These are phyloP conservation scores for Chaetomium cochliodes DNA, from an alignment of 495 filamentous ascomycete species.

Conservation along the genomic window DNA sequence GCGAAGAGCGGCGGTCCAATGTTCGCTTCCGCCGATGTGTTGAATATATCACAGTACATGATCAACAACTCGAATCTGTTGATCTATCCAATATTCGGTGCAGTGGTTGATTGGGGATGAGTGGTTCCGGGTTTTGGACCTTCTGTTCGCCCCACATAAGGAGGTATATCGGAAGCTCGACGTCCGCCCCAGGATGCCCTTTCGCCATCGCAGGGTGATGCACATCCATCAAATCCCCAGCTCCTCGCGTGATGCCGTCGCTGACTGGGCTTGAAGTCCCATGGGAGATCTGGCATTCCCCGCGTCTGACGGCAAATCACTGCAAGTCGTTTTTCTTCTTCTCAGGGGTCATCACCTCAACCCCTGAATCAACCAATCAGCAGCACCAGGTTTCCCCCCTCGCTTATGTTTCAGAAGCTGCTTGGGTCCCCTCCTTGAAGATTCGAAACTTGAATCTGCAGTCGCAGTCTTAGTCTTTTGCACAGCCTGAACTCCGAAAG, in stretches of 20 bases:
- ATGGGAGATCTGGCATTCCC: background rate
- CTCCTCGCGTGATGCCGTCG: background rate
- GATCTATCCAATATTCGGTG: background rate
- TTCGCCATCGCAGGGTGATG: background rate
- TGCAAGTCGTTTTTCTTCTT: background rate
- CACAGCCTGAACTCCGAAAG: conserved; percentile 3
- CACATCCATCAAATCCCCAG: no score
- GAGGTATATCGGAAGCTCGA: background rate
- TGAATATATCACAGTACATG: background rate
- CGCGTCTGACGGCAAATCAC: background rate
- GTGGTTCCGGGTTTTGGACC: background rate
- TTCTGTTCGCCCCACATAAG: background rate
- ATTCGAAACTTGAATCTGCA: conserved; percentile 5
- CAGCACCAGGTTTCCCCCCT: background rate
- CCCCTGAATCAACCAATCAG: conserved; percentile 8
- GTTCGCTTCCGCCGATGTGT: background rate
- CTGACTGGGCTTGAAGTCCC: background rate
- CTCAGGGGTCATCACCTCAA: background rate
- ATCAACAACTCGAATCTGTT: background rate
- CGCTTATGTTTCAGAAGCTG: conserved; percentile 11
- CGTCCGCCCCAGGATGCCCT: background rate
- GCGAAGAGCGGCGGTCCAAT: background rate
- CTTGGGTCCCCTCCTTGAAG: background rate
- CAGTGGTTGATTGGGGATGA: background rate
- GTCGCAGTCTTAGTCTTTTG: background rate